Base-by-base conservation (phyloP, 345 rosid species). In the Lenwebbia sp. region DNA sequence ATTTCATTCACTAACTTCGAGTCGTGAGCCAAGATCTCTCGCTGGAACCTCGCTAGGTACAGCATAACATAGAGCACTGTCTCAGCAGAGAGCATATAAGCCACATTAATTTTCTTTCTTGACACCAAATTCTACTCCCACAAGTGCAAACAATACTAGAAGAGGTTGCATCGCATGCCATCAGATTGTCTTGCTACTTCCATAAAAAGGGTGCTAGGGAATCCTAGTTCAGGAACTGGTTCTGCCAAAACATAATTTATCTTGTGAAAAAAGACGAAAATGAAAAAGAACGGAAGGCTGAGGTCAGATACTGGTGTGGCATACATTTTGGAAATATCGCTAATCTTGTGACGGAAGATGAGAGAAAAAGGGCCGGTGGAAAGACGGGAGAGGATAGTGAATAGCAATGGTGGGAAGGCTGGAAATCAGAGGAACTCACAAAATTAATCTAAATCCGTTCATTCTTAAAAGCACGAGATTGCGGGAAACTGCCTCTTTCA, bases 21-120 rank as follows among this genome's bases (percentile, higher is more conserved):
- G 88, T 93, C 93, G 83, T 92, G 91, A 41, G 91, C 93, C 62
- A 93, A 57, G 82, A 92, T 95, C 88, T 95, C 96, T 14, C 89
- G 87, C 65, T 74, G 94, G 90, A 95, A 92, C 92, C 98, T 95
- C 1, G 95, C 93, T 1, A 90, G 78, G 30, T 5, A 1, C 95
- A 94, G 92, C 85, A 28, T 87, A 55, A n/a, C 76, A 62, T 58
- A 54, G 19, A 41, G 51, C 65, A 87, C 37, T 10, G 6, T 65
- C 44, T 65, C 13, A 65, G 23, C 12, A 21, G 76, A 65, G 3
- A 65, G 23, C 44, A 17, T 30, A 70, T 10, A 25, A 70, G 81
- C 7, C 19, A 70, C 1, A 5, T 9, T 70, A 13, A 70, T 70
- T 70, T 37, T 70, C 81, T 44, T 70, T 33, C 52, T 65, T 8